Conservation (phyloP, 805 yeast genomes). For the Yarrowia sp. region DNA sequence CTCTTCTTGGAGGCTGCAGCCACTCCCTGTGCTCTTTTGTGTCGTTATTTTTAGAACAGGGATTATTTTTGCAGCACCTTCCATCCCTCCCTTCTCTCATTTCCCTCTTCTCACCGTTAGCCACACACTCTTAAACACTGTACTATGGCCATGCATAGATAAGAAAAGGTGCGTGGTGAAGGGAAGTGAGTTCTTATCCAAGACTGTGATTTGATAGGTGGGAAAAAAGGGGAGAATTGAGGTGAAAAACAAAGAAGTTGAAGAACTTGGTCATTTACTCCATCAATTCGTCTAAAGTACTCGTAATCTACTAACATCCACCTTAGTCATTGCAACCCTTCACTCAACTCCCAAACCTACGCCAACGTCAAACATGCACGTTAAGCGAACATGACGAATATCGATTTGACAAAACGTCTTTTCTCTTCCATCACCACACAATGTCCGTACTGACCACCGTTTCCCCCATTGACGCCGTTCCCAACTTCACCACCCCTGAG, state of each 20-base stretch:
- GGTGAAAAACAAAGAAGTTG: too few species aligned
- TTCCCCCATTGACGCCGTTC: constrained; percentile 47
- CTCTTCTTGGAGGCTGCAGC: too few species aligned
- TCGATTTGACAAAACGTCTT: not conserved
- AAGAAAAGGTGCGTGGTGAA: constrained; percentile 8
- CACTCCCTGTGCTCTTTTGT: too few species aligned
- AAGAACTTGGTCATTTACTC: too few species aligned
- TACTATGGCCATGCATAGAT: constrained; percentile 30
- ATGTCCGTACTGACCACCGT: constrained; percentile 45
- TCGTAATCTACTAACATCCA: too few species aligned
- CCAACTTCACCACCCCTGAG: constrained; percentile 46
- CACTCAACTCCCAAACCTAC: too few species aligned
- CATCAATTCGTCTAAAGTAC: too few species aligned
- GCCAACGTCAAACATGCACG: constrained; percentile 7
- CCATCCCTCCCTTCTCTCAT: not conserved
- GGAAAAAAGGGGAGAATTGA: too few species aligned
- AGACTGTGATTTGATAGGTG: not conserved
- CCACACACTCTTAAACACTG: constrained; percentile 10
- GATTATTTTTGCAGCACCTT: not conserved
- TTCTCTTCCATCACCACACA: not conserved
- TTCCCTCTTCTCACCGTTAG: not conserved
- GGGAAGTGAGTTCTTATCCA: not conserved
- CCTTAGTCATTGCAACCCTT: too few species aligned
- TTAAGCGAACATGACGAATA: constrained; percentile 25
- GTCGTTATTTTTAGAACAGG: too few species aligned